Evolutionary conservation across 192 early-diverging fungal species (phyloP).

Genomic region (Coemansia sp.): DNA sequence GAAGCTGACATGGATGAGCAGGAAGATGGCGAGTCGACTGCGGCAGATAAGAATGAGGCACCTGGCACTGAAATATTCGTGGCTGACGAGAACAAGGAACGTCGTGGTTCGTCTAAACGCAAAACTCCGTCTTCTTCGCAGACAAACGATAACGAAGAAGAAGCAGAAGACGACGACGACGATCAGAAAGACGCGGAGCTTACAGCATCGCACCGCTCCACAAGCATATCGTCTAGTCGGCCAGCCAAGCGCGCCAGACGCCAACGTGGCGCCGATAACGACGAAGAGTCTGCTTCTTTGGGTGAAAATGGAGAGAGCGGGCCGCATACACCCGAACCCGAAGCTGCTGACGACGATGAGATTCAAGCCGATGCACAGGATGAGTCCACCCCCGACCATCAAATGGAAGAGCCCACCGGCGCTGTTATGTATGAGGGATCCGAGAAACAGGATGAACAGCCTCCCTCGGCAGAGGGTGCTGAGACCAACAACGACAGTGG

Average conservation of each 20-base stretch:
- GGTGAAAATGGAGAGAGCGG: background rate
- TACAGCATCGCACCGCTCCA: background rate
- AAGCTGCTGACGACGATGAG: background rate
- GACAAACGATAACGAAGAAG: background rate
- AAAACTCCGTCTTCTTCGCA: background rate
- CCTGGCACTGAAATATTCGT: background rate
- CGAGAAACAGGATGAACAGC: slow-evolving; percentile 1
- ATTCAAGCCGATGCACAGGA: background rate
- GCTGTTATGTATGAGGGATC: background rate
- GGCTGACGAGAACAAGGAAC: background rate
- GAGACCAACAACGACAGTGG: slow-evolving; percentile 12
- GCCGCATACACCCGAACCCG: background rate
- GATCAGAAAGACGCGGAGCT: background rate
- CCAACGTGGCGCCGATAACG: background rate
- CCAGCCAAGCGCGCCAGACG: background rate
- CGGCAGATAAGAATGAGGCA: background rate
- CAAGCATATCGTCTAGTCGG: background rate
- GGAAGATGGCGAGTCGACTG: background rate
- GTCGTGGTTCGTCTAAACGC: slow-evolving; percentile 1
- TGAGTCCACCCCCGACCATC: background rate
- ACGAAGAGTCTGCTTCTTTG: background rate
- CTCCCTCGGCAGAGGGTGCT: slow-evolving; percentile 6
- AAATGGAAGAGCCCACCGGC: background rate
- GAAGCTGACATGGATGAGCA: slow-evolving; percentile 9
- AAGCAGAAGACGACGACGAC: too few species aligned